Evolutionary conservation across 768 basidiomycete genomes (phyloP), one percentile per base, ranked within the genome.

Genomic region (Phanerochaete carnosa): DNA sequence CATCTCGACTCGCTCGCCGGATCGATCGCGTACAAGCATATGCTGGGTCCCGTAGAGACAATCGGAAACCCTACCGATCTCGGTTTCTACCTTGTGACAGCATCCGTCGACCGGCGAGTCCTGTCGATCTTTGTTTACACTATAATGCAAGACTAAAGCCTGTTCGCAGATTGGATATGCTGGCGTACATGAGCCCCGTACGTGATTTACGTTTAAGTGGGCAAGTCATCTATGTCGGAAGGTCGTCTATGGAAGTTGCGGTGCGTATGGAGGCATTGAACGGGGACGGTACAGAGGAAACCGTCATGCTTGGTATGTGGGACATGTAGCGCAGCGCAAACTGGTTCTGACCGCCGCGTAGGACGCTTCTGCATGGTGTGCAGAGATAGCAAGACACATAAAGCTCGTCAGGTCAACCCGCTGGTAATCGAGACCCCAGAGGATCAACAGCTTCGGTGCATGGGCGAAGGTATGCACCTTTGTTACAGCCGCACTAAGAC

Each of bases 291-390:
- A 73, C 76, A 4, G 82, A 83, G 19, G 80, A 86, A 63, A 87
- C 88, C 8, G 81, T 91, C 32, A 76, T 90, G 64, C 75, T 93
- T 43, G 90, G 90, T 85, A 68, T 26, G 54, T 39, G 33, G 9
- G 33, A 7, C 35, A 8, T 15, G 1, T 15, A 5, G 23, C 19
- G 9, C n/a, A 15, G 2, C 45, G 3, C 25, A 1, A n/a, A 12
- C 46, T 9, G 22, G 22, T 28, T 15, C 22, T 59, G 8, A 62
- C 25, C 12, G 11, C n/a, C 13, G 12, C 4, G 2, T 51, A 92
- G 92, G 93, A n/a, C 84, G 92, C n/a, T 94, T 94, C 75, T 87
- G 88, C 0, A 94, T 94, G 92, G 92, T 94, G 7, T 92, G 90
- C 69, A 77, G 91, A 59, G 87, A 93, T 66, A 82, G 88, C 0